Percentiles rank a stretch among this genome's conserved stretches.
Conservation (phyloP, 164 flowering plant genomes). For the Nymphaea thermarum region DNA sequence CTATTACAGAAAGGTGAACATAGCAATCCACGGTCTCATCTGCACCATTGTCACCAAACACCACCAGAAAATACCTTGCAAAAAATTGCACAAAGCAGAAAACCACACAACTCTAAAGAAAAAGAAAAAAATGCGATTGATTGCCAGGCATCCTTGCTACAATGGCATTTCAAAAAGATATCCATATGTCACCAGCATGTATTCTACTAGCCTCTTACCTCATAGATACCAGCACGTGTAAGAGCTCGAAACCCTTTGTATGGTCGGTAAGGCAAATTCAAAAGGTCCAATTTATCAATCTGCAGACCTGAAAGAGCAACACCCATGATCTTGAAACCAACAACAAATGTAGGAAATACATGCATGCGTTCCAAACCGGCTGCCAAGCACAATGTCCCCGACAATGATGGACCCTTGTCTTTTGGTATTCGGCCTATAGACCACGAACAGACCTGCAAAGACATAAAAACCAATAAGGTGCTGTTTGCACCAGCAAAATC, state of each 20-base stretch:
- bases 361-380: conserved; percentile 61
- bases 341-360: conserved; percentile 71
- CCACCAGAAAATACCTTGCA: too few relatives aligned
- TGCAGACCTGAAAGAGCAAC: conserved; percentile 84
- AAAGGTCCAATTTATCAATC: conserved; percentile 64
- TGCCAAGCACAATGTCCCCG: conserved; percentile 66
- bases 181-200: too few relatives aligned
- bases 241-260: conserved; percentile 90
- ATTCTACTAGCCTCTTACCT: conserved; percentile 49
- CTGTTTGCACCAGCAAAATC: too few relatives aligned
- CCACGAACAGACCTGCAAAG: conserved; percentile 74
- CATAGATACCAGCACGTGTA: conserved; percentile 71
- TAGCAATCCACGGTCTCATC: too few relatives aligned
- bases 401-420: conserved; percentile 78
- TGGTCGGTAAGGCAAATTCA: conserved; percentile 45
- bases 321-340: conserved; percentile 81
- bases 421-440: conserved; percentile 83
- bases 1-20: too few relatives aligned
- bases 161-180: too few relatives aligned
- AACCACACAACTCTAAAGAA: too few relatives aligned
- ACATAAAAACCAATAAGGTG: conserved; percentile 1
- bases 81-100: too few relatives aligned
- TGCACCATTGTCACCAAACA: too few relatives aligned
- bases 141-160: too few relatives aligned
- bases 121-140: too few relatives aligned